Percentiles rank a stretch among this genome's conserved stretches.
Evolutionary conservation across 441 rosid genomes (phyloP).

Genomic region (Caryocar brasiliense): DNA sequence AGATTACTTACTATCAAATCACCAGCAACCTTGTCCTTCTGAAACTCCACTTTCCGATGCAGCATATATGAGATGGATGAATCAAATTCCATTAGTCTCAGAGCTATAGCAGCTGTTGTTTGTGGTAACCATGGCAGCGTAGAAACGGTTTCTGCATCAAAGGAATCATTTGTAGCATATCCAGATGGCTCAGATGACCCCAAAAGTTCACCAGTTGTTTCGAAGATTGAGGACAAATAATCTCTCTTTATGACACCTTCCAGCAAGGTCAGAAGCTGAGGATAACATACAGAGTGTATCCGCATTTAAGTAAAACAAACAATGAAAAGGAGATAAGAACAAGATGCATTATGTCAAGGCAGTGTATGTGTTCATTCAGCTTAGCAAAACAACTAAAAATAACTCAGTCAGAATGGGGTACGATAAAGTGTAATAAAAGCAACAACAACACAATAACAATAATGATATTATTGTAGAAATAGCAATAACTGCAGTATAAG

Average conservation of each 20-base stretch:
- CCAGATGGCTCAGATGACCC: conserved; percentile 16
- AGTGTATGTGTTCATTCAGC: too few relatives aligned
- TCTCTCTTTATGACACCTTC: conserved; percentile 55
- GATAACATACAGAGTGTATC: not conserved
- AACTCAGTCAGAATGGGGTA: too few relatives aligned
- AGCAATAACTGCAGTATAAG: too few relatives aligned
- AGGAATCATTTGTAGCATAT: conserved; percentile 12
- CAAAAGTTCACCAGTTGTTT: conserved; percentile 56
- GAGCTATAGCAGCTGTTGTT: conserved; percentile 60
- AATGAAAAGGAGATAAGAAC: too few relatives aligned
- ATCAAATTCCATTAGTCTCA: conserved; percentile 64
- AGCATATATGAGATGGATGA: conserved; percentile 36
- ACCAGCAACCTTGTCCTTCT: conserved; percentile 34
- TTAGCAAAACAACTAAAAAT: too few relatives aligned
- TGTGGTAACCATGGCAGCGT: conserved; percentile 70
- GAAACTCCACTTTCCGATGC: conserved; percentile 36
- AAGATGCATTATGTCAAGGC: too few relatives aligned
- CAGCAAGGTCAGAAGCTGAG: conserved; percentile 50
- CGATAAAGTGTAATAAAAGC: too few relatives aligned
- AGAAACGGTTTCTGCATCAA: conserved; percentile 15
- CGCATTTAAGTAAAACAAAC: too few relatives aligned
- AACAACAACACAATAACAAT: too few relatives aligned
- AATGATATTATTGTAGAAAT: too few relatives aligned
- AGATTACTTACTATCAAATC: conserved; percentile 38
- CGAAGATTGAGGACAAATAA: conserved; percentile 48